Conservation (phyloP, 163 green algal genomes). For the Botryococcus braunii region DNA sequence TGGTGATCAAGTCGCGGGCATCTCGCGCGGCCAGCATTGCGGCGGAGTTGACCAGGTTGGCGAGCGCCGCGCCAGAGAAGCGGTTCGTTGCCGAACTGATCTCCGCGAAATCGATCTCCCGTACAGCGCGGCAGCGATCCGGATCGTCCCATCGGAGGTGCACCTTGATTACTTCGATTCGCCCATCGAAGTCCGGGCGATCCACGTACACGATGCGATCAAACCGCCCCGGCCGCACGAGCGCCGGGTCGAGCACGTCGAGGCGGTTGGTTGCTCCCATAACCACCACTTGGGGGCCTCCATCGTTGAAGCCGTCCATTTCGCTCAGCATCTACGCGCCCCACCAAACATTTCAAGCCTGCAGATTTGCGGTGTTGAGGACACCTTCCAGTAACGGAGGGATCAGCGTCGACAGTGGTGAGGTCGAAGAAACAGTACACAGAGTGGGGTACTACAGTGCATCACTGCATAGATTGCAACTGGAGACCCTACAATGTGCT, state of each 20-base stretch:
- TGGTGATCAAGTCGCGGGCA: constrained; percentile 28
- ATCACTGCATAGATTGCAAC: too few relatives aligned
- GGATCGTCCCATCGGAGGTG: background rate
- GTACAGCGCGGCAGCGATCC: constrained; percentile 7
- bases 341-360: background rate
- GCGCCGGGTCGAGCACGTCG: constrained; percentile 89
- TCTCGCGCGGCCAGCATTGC: constrained; percentile 38
- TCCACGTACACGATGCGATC: constrained; percentile 80
- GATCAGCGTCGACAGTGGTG: too few relatives aligned
- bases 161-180: constrained; percentile 76
- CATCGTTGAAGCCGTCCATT: constrained; percentile 89
- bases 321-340: constrained; percentile 72
- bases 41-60: constrained; percentile 67
- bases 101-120: constrained; percentile 41
- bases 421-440: too few relatives aligned
- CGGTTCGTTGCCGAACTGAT: constrained; percentile 47
- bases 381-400: too few relatives aligned
- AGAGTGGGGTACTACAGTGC: too few relatives aligned
- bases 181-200: constrained; percentile 75
- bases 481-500: too few relatives aligned
- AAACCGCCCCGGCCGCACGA: constrained; percentile 90
- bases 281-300: constrained; percentile 64
- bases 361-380: too few relatives aligned
- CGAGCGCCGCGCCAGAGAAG: constrained; percentile 51
- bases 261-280: constrained; percentile 96